These are phyloP conservation scores for Paramecium primaurelia DNA, from an alignment of 73 alveolate genomes.

Conservation along the genomic window DNA sequence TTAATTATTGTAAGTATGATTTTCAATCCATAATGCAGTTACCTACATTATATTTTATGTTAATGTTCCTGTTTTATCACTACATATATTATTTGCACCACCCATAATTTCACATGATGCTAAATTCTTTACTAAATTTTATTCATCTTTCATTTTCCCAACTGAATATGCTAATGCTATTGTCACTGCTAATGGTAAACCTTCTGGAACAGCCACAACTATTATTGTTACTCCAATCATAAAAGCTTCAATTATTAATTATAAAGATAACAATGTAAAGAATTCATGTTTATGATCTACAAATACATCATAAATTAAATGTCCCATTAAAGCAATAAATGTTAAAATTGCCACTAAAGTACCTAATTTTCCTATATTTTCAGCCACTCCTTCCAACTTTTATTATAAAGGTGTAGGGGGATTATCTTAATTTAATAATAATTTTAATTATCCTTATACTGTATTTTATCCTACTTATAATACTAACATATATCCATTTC, in stretches of 20 bases:
- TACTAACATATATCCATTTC: slow-evolving; percentile 81
- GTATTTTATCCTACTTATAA: slow-evolving; percentile 86
- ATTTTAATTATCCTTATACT: slow-evolving; percentile 76
- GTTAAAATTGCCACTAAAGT: slow-evolving; percentile 80
- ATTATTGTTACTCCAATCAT: slow-evolving; percentile 86
- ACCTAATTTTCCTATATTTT: slow-evolving; percentile 88
- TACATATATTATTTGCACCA: slow-evolving; percentile 89
- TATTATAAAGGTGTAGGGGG: slow-evolving; percentile 85
- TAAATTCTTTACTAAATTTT: slow-evolving; percentile 90
- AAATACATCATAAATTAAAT: slow-evolving; percentile 37
- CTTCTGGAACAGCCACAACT: slow-evolving; percentile 98
- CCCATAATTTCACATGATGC: slow-evolving; percentile 96
- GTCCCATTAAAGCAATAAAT: slow-evolving; percentile 74
- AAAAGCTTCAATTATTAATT: slow-evolving; percentile 73
- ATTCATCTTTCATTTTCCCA: slow-evolving; percentile 89
- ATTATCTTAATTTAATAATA: slow-evolving; percentile 75
- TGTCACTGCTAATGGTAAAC: slow-evolving; percentile 98
- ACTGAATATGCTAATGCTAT: slow-evolving; percentile 94
- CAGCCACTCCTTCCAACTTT: slow-evolving; percentile 89
- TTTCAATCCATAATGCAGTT: slow-evolving; percentile 56
- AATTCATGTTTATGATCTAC: slow-evolving; percentile 7
- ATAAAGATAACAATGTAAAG: not conserved
- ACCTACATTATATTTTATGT: slow-evolving; percentile 92
- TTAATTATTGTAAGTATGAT: not conserved
- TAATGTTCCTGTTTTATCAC: slow-evolving; percentile 97